These are phyloP conservation scores for Phylloporus rhodoxanthus DNA, from an alignment of 768 basidiomycete genomes.

Conservation along the genomic window DNA sequence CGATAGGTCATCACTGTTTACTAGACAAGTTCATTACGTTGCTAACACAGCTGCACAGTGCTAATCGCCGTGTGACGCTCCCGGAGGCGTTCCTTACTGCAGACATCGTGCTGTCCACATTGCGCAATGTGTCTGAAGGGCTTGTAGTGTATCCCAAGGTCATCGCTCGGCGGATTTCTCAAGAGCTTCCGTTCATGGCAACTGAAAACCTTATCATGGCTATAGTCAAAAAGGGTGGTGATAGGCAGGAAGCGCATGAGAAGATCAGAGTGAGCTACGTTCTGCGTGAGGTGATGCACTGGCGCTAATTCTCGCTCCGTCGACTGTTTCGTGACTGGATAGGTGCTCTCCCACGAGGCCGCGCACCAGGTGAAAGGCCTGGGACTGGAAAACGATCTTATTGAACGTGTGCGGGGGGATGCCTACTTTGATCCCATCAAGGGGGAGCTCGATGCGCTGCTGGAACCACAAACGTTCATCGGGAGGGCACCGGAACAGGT, in stretches of 20 bases:
- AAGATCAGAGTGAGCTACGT: slow-evolving; percentile 68
- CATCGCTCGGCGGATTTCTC: slow-evolving; percentile 83
- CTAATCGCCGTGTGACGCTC: slow-evolving; percentile 92
- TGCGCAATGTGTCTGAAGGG: slow-evolving; percentile 96
- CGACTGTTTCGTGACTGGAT: slow-evolving; percentile 4
- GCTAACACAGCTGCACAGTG: slow-evolving; percentile 42
- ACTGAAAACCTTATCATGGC: slow-evolving; percentile 99
- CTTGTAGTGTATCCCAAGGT: slow-evolving; percentile 99
- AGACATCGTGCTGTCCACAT: slow-evolving; percentile 90
- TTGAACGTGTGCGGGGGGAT: slow-evolving; percentile 76
- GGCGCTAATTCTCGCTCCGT: slow-evolving; percentile 8
- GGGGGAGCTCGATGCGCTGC: slow-evolving; percentile 63
- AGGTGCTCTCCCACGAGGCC: slow-evolving; percentile 93
- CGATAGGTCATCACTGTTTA: slow-evolving; percentile 57
- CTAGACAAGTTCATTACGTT: background rate
- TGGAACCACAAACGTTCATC: slow-evolving; percentile 86
- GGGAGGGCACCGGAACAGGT: slow-evolving; percentile 96
- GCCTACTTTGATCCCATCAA: slow-evolving; percentile 90
- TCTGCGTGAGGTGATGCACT: slow-evolving; percentile 1
- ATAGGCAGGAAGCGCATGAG: slow-evolving; percentile 95
- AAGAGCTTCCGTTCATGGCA: slow-evolving; percentile 99
- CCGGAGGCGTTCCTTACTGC: slow-evolving; percentile 97
- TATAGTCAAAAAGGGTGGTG: slow-evolving; percentile 89
- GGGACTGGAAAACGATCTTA: slow-evolving; percentile 92
- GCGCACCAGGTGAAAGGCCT: slow-evolving; percentile 91